These are phyloP conservation scores for Vitis rotundifolia DNA, from an alignment of 164 flowering plant genomes.

Conservation along the genomic window DNA sequence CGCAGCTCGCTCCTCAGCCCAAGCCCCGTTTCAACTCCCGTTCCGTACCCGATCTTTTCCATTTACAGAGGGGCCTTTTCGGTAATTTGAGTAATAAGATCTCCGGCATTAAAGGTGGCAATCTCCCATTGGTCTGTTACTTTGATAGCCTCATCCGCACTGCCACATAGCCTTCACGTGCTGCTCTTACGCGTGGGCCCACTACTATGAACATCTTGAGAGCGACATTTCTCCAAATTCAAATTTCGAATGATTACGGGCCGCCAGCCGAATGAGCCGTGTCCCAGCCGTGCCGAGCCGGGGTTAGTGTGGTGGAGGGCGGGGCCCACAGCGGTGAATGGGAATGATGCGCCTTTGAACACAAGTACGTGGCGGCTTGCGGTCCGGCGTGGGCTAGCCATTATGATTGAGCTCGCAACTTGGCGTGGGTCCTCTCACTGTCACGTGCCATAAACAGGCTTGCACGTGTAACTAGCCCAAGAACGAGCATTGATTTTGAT, in stretches of 20 bases:
- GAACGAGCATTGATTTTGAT: too few species aligned
- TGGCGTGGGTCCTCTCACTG: not conserved
- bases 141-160: too few species aligned
- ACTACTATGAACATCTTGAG: not conserved
- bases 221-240: conserved; percentile 20
- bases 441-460: not conserved
- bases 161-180: not conserved
- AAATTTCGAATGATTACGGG: not conserved
- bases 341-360: conserved; percentile 16
- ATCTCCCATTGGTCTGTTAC: too few species aligned
- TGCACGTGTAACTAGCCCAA: not conserved
- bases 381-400: conserved; percentile 46
- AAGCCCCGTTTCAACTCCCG: conserved; percentile 19
- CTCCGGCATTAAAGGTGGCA: not conserved
- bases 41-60: conserved; percentile 5
- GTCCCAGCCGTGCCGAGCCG: too few species aligned
- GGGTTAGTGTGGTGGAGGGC: conserved; percentile 5
- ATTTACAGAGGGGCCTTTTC: not conserved
- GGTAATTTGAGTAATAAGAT: not conserved
- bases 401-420: conserved; percentile 31
- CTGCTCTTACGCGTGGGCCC: not conserved
- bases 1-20: conserved; percentile 9
- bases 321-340: conserved; percentile 14
- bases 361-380: conserved; percentile 34
- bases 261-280: conserved; percentile 1